These are phyloP conservation scores for Punica granatum DNA, from an alignment of 345 rosid species.

Conservation along the genomic window DNA sequence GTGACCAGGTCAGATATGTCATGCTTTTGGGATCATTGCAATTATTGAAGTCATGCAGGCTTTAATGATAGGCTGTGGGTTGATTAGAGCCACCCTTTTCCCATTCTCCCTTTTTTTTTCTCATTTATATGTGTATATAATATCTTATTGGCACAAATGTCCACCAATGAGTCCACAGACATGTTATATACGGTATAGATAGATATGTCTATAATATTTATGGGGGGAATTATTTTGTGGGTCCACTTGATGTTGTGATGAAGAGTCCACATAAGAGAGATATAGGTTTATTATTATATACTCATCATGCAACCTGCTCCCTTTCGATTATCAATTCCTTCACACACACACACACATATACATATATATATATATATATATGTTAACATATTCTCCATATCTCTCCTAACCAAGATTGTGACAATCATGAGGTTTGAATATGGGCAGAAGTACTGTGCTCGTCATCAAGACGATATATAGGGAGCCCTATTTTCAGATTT, in stretches of 20 bases:
- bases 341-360: too few relatives aligned
- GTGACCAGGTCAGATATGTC: slow-evolving; percentile 64
- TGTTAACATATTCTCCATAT: too few relatives aligned
- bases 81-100: background rate
- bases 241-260: slow-evolving; percentile 8
- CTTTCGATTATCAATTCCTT: too few relatives aligned
- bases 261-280: background rate
- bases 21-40: slow-evolving; percentile 97
- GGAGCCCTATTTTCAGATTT: too few relatives aligned
- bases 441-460: background rate
- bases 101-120: background rate
- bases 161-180: too few relatives aligned
- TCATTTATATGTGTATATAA: background rate
- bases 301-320: too few relatives aligned
- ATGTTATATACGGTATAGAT: too few relatives aligned
- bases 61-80: slow-evolving; percentile 39
- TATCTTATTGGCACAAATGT: too few relatives aligned
- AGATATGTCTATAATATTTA: too few relatives aligned
- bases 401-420: background rate
- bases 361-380: too few relatives aligned
- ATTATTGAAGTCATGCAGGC: slow-evolving; percentile 94
- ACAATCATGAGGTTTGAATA: background rate
- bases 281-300: background rate
- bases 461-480: too few relatives aligned
- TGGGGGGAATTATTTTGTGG: slow-evolving; percentile 5